These are phyloP conservation scores for Ambrosia artemisiifolia DNA, from an alignment of 129 eudicot genomes.

Conservation along the genomic window DNA sequence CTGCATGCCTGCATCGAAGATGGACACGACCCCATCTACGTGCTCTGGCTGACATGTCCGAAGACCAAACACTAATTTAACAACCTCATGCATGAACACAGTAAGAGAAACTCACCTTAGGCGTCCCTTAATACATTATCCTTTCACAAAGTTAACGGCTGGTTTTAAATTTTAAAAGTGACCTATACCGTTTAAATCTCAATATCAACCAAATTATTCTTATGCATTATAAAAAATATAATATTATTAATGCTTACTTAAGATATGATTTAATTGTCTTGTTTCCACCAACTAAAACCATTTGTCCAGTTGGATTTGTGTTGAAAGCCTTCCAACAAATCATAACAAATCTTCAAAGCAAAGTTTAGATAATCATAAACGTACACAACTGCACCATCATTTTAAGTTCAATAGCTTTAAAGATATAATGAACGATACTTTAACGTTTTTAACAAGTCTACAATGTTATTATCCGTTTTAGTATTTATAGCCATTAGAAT, in stretches of 20 bases:
- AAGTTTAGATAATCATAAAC: constrained; percentile 48
- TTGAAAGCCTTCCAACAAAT: constrained; percentile 33
- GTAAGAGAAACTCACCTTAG: too few species aligned
- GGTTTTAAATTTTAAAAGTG: too few species aligned
- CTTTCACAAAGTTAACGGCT: too few species aligned
- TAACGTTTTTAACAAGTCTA: neutral
- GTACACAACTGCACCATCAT: constrained; percentile 18
- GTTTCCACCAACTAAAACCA: constrained; percentile 17
- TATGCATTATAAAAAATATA: too few species aligned
- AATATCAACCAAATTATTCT: too few species aligned
- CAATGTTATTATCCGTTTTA: neutral
- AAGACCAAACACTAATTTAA: too few species aligned
- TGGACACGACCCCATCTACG: too few species aligned
- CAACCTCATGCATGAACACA: too few species aligned
- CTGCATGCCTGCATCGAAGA: too few species aligned
- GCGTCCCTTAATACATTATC: too few species aligned
- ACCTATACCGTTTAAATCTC: too few species aligned
- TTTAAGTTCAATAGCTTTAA: neutral
- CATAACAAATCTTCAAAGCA: constrained; percentile 51
- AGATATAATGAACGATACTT: neutral
- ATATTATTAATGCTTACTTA: neutral
- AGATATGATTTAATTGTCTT: neutral
- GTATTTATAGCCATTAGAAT: neutral
- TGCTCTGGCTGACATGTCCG: too few species aligned
- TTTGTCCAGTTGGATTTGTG: neutral